These are phyloP conservation scores for Pythium oligandrum DNA, from an alignment of 352 stramenopile genomes.

Conservation along the genomic window DNA sequence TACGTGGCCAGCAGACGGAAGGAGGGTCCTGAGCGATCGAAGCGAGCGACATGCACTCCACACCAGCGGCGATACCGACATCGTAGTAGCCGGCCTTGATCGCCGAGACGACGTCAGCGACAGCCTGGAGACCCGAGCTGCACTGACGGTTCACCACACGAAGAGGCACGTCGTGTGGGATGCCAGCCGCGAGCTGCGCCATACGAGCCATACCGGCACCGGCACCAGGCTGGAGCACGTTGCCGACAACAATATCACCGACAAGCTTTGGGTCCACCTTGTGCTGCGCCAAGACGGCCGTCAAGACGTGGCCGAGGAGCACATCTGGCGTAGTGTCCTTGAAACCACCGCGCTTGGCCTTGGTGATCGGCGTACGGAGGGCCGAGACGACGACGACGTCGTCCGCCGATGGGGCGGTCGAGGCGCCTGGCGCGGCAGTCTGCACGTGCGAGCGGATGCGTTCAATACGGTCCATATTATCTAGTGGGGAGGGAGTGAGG, in stretches of 20 bases:
- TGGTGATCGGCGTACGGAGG: slow-evolving; percentile 82
- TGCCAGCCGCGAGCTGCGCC: slow-evolving; percentile 68
- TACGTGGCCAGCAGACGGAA: slow-evolving; percentile 55
- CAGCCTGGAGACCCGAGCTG: slow-evolving; percentile 80
- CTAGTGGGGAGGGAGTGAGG: too few species aligned
- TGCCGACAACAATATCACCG: slow-evolving; percentile 81
- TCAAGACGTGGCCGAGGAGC: slow-evolving; percentile 81
- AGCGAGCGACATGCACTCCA: slow-evolving; percentile 85
- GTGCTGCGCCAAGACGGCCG: slow-evolving; percentile 76
- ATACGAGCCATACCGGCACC: slow-evolving; percentile 77
- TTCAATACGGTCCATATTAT: slow-evolving; percentile 64
- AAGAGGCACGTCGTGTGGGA: slow-evolving; percentile 73
- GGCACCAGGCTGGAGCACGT: slow-evolving; percentile 79
- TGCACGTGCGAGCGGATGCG: slow-evolving; percentile 68
- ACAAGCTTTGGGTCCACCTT: slow-evolving; percentile 77
- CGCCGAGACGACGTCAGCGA: slow-evolving; percentile 60
- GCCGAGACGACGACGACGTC: slow-evolving; percentile 85
- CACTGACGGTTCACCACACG: slow-evolving; percentile 86
- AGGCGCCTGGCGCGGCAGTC: slow-evolving; percentile 16
- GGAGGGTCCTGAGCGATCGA: slow-evolving; percentile 44
- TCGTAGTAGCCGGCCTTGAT: slow-evolving; percentile 87
- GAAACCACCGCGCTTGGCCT: slow-evolving; percentile 84
- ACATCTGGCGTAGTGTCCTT: slow-evolving; percentile 91
- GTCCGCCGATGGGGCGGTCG: slow-evolving; percentile 32
- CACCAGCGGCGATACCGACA: slow-evolving; percentile 77